A percentile compares a stretch with the other conserved stretches of the same genome.
Evolutionary conservation across 1,139 yeast species (phyloP).

Genomic region (Hanseniaspora gamundiae): DNA sequence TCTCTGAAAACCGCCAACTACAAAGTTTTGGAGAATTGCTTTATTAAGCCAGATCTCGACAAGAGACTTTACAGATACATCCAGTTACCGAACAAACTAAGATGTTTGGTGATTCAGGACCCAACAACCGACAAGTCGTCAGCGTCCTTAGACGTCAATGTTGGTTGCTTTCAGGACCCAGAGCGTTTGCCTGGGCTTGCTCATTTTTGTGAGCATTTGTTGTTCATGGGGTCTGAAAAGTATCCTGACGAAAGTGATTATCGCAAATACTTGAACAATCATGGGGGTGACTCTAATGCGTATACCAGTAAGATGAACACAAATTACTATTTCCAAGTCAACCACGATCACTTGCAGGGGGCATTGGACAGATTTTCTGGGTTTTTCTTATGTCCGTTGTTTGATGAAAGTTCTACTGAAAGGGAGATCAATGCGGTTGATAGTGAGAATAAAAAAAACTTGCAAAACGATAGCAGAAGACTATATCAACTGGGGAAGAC

Average conservation of each 20-base stretch:
- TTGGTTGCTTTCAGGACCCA: constrained; percentile 81
- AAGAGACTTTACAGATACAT: constrained; percentile 64
- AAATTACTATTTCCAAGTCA: constrained; percentile 79
- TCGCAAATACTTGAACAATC: constrained; percentile 61
- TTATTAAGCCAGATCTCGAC: constrained; percentile 56
- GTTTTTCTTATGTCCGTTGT: constrained; percentile 78
- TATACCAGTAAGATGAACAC: constrained; percentile 85
- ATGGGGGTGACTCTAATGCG: constrained; percentile 61
- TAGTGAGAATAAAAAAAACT: constrained; percentile 86
- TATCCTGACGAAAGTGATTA: constrained; percentile 90
- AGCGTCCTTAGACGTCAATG: constrained; percentile 84
- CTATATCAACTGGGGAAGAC: constrained; percentile 72
- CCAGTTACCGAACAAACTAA: constrained; percentile 52
- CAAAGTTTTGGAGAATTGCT: constrained; percentile 11
- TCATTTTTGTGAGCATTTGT: constrained; percentile 89
- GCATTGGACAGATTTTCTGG: constrained; percentile 90
- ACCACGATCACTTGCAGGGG: constrained; percentile 64
- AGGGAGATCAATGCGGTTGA: constrained; percentile 92
- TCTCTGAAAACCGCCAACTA: constrained; percentile 4
- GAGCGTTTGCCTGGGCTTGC: constrained; percentile 73
- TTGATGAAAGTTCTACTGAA: constrained; percentile 70
- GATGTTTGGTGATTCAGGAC: constrained; percentile 70
- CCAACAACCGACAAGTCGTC: constrained; percentile 83
- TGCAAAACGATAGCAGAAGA: constrained; percentile 86
- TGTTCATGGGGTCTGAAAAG: constrained; percentile 94